These are phyloP conservation scores for Haplosporangium sp. DNA, from an alignment of 371 early-diverging fungal genomes.

Conservation along the genomic window DNA sequence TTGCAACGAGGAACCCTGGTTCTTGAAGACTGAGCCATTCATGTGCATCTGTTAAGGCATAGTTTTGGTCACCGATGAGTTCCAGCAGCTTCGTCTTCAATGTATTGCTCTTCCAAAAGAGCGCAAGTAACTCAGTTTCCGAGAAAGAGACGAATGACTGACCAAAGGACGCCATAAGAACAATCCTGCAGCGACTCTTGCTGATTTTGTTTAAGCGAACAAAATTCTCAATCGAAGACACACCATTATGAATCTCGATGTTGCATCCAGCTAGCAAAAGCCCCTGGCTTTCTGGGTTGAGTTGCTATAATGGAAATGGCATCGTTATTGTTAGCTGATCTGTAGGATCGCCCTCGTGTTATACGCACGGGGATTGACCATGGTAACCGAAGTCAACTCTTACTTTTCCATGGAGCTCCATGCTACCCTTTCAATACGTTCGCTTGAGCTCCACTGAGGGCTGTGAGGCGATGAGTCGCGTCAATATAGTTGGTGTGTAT, in stretches of 20 bases:
- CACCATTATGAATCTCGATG: not conserved
- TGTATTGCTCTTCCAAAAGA: conserved; percentile 3
- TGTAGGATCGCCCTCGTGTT: not conserved
- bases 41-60: not conserved
- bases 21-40: conserved; percentile 1
- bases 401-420: conserved; percentile 14
- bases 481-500: not conserved
- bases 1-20: not conserved
- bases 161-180: conserved; percentile 1
- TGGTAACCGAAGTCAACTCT: not conserved
- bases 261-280: not conserved
- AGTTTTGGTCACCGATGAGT: not conserved
- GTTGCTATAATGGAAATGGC: conserved; percentile 3
- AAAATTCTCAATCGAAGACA: conserved; percentile 15
- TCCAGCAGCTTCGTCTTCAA: not conserved
- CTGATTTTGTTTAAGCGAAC: conserved; percentile 2
- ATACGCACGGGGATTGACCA: not conserved
- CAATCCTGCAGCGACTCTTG: not conserved
- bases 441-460: conserved; percentile 5
- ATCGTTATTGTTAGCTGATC: not conserved
- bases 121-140: not conserved
- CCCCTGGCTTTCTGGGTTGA: conserved; percentile 3
- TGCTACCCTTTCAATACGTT: conserved; percentile 7
- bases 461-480: conserved; percentile 7
- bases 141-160: conserved; percentile 9